Conservation (phyloP, 345 rosid genomes). For the Eucalyptus tenuipes region DNA sequence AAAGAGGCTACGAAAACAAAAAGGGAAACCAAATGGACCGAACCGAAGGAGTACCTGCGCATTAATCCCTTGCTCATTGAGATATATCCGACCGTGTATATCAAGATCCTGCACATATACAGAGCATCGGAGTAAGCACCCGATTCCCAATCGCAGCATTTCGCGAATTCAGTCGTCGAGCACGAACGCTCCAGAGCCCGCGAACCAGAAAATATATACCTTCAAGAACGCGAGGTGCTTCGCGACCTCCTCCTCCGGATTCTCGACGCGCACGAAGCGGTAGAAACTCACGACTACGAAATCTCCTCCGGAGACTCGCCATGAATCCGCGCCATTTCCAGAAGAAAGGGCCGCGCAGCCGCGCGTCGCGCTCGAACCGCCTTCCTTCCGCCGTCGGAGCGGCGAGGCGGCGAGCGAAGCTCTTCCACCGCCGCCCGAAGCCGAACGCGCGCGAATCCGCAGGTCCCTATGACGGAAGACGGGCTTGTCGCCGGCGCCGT, state of each 20-base stretch:
- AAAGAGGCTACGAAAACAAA: neutral
- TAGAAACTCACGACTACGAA: constrained; percentile 79
- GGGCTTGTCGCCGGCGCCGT: neutral
- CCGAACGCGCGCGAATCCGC: neutral
- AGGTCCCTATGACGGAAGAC: neutral
- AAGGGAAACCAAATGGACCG: neutral
- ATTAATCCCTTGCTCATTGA: constrained; percentile 89
- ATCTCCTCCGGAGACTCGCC: neutral
- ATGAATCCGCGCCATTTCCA: neutral
- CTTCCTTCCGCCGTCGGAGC: neutral
- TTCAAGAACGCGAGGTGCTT: constrained; percentile 56
- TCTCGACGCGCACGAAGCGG: constrained; percentile 41
- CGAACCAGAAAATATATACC: constrained; percentile 8
- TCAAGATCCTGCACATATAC: constrained; percentile 35
- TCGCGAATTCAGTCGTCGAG: neutral
- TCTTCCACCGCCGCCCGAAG: neutral
- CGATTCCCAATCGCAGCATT: neutral
- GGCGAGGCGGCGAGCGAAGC: neutral
- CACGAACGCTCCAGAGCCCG: neutral
- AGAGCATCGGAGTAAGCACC: neutral
- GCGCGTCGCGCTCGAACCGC: neutral
- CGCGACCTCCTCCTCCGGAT: constrained; percentile 53
- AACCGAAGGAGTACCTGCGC: constrained; percentile 52
- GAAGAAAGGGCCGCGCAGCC: neutral
- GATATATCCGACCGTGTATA: constrained; percentile 68